Conservation (phyloP, 148 eudicot genomes). For the Vaccinium darrowii region DNA sequence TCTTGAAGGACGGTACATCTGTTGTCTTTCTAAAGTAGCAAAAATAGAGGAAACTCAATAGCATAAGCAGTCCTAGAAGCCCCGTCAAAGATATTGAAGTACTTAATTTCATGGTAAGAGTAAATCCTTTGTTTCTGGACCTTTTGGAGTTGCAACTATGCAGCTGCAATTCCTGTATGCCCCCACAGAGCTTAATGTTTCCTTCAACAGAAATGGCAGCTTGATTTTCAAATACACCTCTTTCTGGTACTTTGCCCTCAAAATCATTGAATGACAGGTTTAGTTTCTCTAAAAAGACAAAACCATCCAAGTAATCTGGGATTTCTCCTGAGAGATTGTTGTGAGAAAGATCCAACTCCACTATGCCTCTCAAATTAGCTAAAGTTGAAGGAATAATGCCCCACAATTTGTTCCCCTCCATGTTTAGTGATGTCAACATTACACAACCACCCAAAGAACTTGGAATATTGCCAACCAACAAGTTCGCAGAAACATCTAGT, state of each 20-base stretch:
- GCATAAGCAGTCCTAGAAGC: too few species aligned
- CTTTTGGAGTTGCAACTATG: neutral
- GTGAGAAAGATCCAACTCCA: neutral
- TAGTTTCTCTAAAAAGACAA: neutral
- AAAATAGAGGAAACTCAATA: too few species aligned
- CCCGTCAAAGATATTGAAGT: too few species aligned
- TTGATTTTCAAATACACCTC: neutral
- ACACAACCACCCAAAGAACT: neutral
- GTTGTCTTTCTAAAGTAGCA: too few species aligned
- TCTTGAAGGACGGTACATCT: too few species aligned
- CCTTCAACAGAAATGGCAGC: neutral
- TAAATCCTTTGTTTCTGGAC: too few species aligned
- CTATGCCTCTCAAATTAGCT: neutral
- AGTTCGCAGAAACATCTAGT: neutral
- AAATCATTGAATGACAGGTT: neutral
- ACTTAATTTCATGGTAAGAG: too few species aligned
- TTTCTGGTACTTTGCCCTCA: neutral
- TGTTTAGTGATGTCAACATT: neutral
- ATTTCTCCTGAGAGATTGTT: conserved; percentile 12
- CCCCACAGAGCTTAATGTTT: neutral
- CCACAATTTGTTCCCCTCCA: neutral
- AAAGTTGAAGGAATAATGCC: neutral
- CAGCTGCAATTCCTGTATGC: too few species aligned
- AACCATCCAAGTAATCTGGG: neutral
- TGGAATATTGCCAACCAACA: neutral